Evolutionary conservation across 2,329 filamentous ascomycete species (phyloP), one percentile per base, ranked within the genome.

Genomic region (Cladosporium sp.): DNA sequence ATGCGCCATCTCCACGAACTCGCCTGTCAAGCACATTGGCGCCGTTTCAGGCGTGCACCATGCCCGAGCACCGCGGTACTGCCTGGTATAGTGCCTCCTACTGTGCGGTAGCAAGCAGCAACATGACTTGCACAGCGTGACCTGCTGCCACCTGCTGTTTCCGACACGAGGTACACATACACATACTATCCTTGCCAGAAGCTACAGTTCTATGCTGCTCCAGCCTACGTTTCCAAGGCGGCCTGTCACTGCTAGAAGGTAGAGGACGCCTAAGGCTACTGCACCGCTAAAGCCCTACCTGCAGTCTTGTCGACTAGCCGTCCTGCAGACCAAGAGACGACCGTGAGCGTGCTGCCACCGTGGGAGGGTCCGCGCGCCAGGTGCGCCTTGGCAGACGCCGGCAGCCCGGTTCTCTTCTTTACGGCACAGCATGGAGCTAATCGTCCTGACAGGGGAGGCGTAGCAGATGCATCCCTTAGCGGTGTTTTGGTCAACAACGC

Each of bases 21-120:
- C 40, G 59, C 59, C 59, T 62, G 59, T 62, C 59, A 62, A 62
- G 44, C 23, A 40, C 46, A 62, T 61, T 40, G 44, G 44, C 59
- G 59, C 46, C 12, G 59, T 62, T 62, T 62, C 59, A 62, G 35
- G 40, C 40, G n/a, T 46, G n/a, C 40, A 46, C 40, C 44, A 23
- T 49, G 33, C 26, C 56, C 37, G 37, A 26, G 55, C 55, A 57
- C 55, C 33, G 55, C 55, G 29, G 29, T 55, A 55, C 28, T 55
- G 52, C 52, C 52, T 57, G 55, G 10, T 33, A 29, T 33, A 29
- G 29, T 56, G 53, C n/a, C 31, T 31, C 31, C 53, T 37, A 16
- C 52, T 23, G 31, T 40, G 21, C 33, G 21, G 55, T 46, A 46
- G 40, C 40, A 21, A 46, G 40, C n/a, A 46, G 40, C 40, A 46